Conservation (phyloP, 1,139 yeast species). For the Arxiozyma bovina region DNA sequence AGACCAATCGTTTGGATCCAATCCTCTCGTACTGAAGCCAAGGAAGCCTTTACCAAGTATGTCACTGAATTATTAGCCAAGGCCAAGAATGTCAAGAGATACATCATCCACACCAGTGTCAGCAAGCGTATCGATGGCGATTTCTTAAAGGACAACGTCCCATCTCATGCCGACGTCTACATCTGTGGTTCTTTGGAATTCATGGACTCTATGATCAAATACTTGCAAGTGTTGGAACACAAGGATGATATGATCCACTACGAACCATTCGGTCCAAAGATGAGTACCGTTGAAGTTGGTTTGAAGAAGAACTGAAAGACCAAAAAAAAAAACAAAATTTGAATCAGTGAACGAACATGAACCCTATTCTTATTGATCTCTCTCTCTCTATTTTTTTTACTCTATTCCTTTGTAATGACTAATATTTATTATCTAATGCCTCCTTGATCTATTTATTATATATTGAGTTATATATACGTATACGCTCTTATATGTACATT, state of each 20-base stretch:
- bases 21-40: slow-evolving; percentile 18
- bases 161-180: slow-evolving; percentile 26
- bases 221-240: slow-evolving; percentile 17
- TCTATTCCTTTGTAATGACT: not conserved
- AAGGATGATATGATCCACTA: slow-evolving; percentile 23
- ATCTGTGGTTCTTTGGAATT: slow-evolving; percentile 27
- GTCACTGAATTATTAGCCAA: slow-evolving; percentile 17
- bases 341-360: not conserved
- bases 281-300: slow-evolving; percentile 23
- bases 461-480: no score
- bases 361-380: no score
- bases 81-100: slow-evolving; percentile 11
- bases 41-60: slow-evolving; percentile 22
- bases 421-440: not conserved
- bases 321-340: no score
- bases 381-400: no score
- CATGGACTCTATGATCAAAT: slow-evolving; percentile 23
- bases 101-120: slow-evolving; percentile 18
- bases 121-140: slow-evolving; percentile 21
- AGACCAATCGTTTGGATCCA: slow-evolving; percentile 30
- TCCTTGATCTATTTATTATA: no score
- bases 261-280: slow-evolving; percentile 31
- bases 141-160: slow-evolving; percentile 20
- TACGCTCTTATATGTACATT: no score
- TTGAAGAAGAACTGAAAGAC: slow-evolving; percentile 2